Base-by-base conservation (phyloP, 306 rosid species). In the Sechiopsis laciniata region DNA sequence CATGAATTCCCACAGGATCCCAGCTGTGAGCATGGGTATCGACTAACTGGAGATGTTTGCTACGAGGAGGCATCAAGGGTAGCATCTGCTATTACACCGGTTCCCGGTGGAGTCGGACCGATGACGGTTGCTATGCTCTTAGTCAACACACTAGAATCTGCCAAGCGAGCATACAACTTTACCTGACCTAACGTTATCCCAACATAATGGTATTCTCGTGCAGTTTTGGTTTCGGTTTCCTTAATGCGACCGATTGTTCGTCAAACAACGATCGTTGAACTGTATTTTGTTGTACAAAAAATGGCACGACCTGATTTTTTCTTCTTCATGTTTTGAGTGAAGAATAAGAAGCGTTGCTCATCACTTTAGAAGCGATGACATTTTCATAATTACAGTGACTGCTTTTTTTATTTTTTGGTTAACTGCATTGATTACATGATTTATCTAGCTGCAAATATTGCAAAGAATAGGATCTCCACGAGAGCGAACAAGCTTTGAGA, bases 101-200 rank as follows among this genome's bases (percentile, higher is more conserved):
- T 90, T 53, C 98, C 96, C 2, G 98, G 98, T 13, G 98, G 98
- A 7, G 96, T 92, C 37, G 96, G 98, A 20, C 98, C 96, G 3
- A 81, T 92, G 96, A 90, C 96, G 6, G 83, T 90, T 75, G 95
- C 96, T 20, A 88, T 90, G 96, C 98, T 92, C 40, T 89, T 90
- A 16, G 74, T 69, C 10, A 92, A 92, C 85, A 87, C 98, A 0
- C 80, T 92, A 1, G 85, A 85, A 78, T 85, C 96, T 19, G 96
- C 98, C 52, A 90, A 88, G 71, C 82, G 91, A 17, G 80, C 88
- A 2, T 83, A 78, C 45, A 77, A 77, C 74, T 88, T 82, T 53
- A 56, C 77, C 52, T 87, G 79, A 89, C 55, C 10, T 5, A 4
- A 16, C 3, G 6, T 16, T 15, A 48, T 14, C 29, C 32, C 12